Evolutionary conservation across 2,329 filamentous ascomycete genomes (phyloP).

Genomic region (Colletotrichum musicola): DNA sequence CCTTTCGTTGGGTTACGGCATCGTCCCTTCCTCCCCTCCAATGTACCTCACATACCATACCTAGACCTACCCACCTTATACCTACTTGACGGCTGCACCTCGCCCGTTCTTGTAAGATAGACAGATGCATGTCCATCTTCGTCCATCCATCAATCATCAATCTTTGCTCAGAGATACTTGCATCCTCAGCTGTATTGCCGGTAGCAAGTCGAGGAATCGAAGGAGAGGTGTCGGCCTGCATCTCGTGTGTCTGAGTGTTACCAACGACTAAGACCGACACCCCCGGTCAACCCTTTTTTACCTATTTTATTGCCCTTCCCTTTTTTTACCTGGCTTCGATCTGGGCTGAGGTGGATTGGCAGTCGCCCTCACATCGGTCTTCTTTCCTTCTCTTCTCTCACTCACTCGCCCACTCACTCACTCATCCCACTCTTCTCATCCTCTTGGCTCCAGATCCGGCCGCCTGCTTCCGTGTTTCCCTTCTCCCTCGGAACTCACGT

Average conservation of each 20-base stretch:
- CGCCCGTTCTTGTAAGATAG: background rate
- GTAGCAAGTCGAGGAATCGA: background rate
- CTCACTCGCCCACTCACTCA: slow-evolving; percentile 2
- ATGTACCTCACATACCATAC: no score
- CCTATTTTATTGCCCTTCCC: slow-evolving; percentile 32
- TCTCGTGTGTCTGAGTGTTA: slow-evolving; percentile 27
- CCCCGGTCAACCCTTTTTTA: slow-evolving; percentile 30
- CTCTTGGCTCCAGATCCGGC: slow-evolving; percentile 21
- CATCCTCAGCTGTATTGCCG: background rate
- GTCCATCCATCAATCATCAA: slow-evolving; percentile 1
- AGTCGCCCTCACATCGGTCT: background rate
- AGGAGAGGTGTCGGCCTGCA: slow-evolving; percentile 6
- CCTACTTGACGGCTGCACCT: no score
- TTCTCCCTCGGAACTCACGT: slow-evolving; percentile 32
- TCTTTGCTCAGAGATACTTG: background rate
- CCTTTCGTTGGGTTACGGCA: slow-evolving; percentile 3
- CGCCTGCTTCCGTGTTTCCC: slow-evolving; percentile 22
- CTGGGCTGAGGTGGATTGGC: slow-evolving; percentile 20
- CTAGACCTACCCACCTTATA: no score
- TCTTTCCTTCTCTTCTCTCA: slow-evolving; percentile 6
- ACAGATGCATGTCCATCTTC: background rate
- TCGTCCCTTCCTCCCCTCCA: background rate
- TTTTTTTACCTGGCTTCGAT: slow-evolving; percentile 29
- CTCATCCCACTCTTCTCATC: background rate
- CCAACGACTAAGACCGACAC: slow-evolving; percentile 31